Evolutionary conservation across 371 early-diverging fungal genomes (phyloP).

Genomic region (Actinomucor elegans): DNA sequence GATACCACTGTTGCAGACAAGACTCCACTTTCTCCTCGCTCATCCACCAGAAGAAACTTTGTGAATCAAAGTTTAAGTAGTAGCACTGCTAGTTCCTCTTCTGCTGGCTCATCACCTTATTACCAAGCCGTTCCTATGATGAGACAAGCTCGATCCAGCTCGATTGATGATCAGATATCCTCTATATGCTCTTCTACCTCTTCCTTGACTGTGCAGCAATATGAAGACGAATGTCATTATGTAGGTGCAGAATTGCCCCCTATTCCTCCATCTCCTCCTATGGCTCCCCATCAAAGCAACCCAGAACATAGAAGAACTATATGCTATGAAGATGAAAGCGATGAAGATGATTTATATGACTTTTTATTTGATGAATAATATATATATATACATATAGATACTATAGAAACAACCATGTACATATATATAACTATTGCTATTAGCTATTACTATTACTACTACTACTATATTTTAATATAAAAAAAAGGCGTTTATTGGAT

Average conservation of each 20-base stretch:
- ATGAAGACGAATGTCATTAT: constrained; percentile 8
- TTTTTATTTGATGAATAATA: not conserved
- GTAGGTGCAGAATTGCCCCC: constrained; percentile 11
- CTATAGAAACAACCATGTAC: not conserved
- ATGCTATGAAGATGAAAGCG: constrained; percentile 16
- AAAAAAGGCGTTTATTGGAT: not conserved
- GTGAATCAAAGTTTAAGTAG: constrained; percentile 5
- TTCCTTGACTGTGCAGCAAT: not conserved
- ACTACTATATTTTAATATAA: not conserved
- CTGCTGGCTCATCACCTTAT: not conserved
- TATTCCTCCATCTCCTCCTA: constrained; percentile 2
- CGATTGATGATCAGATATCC: not conserved
- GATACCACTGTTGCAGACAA: not conserved
- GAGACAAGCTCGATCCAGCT: constrained; percentile 4
- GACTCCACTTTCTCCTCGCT: not conserved
- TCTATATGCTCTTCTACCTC: not conserved
- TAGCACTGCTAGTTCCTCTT: no score
- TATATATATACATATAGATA: not conserved
- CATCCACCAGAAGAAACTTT: not conserved
- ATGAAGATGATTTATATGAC: constrained; percentile 15
- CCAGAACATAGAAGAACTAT: constrained; percentile 2
- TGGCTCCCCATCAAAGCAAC: constrained; percentile 2
- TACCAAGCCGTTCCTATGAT: not conserved
- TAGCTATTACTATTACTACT: not conserved
- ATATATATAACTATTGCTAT: not conserved